Evolutionary conservation across 2,329 filamentous ascomycete species (phyloP).

Genomic region (Colletotrichum sp.): DNA sequence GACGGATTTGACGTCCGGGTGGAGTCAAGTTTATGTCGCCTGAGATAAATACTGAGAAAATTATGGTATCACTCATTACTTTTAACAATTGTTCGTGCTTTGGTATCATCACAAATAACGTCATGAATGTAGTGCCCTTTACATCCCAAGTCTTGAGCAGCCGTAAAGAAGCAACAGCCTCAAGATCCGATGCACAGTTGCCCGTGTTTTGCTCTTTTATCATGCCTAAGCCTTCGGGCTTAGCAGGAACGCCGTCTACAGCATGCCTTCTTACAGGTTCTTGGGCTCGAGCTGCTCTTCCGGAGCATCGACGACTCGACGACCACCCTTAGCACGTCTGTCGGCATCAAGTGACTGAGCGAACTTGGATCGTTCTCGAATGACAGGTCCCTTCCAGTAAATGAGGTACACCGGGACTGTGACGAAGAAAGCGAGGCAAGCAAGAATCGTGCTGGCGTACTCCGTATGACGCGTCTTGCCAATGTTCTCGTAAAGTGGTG

Average conservation of each 20-base stretch:
- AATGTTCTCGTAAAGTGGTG: conserved; percentile 56
- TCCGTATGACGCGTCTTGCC: conserved; percentile 47
- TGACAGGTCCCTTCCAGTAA: conserved; percentile 17
- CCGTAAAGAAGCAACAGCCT: background rate
- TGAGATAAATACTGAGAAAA: background rate
- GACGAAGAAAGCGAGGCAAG: conserved; percentile 34
- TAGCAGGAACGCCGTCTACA: background rate
- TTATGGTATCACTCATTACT: background rate
- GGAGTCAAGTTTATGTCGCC: background rate
- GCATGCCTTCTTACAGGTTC: background rate
- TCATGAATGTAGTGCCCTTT: background rate
- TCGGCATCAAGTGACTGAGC: conserved; percentile 12
- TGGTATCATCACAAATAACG: background rate
- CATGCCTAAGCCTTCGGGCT: background rate
- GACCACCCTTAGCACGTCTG: conserved; percentile 2
- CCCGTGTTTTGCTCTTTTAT: background rate
- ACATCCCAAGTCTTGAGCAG: background rate
- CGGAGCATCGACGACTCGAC: background rate
- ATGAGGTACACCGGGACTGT: conserved; percentile 21
- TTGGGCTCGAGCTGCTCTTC: conserved; percentile 3
- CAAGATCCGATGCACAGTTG: background rate
- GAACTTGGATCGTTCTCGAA: conserved; percentile 20
- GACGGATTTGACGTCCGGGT: background rate
- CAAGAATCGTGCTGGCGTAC: conserved; percentile 58
- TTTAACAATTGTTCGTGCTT: background rate